These are phyloP conservation scores for Aspergillus sp. DNA, from an alignment of 2,329 filamentous ascomycete species.

Conservation along the genomic window DNA sequence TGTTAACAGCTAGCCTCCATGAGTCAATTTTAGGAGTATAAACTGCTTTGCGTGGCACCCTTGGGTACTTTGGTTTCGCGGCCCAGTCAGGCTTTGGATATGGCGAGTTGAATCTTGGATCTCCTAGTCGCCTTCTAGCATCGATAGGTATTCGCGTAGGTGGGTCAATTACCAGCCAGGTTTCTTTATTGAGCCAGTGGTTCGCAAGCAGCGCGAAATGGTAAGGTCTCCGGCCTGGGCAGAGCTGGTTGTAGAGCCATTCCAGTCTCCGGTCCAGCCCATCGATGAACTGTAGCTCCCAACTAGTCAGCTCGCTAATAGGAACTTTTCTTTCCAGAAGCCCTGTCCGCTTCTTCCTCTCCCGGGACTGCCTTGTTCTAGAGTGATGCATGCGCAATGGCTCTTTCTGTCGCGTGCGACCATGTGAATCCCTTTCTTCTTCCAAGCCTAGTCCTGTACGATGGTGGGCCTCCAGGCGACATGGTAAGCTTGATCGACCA, in stretches of 20 bases:
- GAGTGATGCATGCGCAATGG: not conserved
- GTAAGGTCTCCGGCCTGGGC: constrained; percentile 42
- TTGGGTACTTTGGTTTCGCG: constrained; percentile 32
- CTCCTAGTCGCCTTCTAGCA: constrained; percentile 35
- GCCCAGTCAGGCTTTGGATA: constrained; percentile 25
- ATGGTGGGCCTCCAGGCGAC: too few relatives aligned
- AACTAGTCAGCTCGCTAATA: constrained; percentile 30
- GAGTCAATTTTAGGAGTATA: constrained; percentile 39
- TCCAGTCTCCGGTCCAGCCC: constrained; percentile 39
- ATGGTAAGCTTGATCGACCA: not conserved
- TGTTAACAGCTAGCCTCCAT: constrained; percentile 44
- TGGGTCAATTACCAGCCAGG: constrained; percentile 44
- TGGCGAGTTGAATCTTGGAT: constrained; percentile 39
- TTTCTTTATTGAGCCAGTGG: constrained; percentile 46
- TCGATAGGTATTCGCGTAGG: constrained; percentile 38
- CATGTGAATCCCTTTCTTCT: too few relatives aligned
- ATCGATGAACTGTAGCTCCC: constrained; percentile 40
- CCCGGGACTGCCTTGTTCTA: not conserved
- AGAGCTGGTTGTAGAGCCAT: constrained; percentile 42
- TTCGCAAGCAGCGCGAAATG: constrained; percentile 44
- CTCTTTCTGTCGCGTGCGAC: not conserved
- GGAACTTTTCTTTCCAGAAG: not conserved
- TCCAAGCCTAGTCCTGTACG: not conserved
- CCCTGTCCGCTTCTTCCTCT: not conserved
- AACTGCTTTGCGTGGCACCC: constrained; percentile 19